Evolutionary conservation across 306 rosid species (phyloP).

Genomic region (Heteromeles arbutifolia): DNA sequence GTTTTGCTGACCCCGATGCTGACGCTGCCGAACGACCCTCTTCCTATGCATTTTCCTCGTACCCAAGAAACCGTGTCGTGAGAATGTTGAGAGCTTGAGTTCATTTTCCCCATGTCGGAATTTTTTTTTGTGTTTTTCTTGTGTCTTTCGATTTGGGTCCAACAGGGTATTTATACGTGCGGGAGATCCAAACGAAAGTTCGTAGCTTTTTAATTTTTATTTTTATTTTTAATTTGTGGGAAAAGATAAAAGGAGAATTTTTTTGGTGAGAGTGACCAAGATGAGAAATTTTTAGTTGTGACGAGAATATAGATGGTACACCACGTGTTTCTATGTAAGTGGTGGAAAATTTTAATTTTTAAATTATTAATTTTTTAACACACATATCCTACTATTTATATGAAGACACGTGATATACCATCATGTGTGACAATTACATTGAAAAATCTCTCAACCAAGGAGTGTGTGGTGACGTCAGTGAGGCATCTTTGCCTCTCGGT

Average conservation of each 20-base stretch:
- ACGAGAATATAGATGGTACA: too few relatives aligned
- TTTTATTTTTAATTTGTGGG: not conserved
- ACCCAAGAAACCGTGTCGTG: conserved; percentile 51
- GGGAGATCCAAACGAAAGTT: not conserved
- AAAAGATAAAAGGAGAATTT: not conserved
- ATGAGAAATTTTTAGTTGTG: too few relatives aligned
- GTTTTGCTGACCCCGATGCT: conserved; percentile 38
- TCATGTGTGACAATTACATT: too few relatives aligned
- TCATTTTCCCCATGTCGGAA: not conserved
- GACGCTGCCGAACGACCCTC: conserved; percentile 69
- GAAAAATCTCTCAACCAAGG: too few relatives aligned
- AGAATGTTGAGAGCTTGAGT: not conserved
- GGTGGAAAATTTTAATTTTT: too few relatives aligned
- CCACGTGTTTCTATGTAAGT: too few relatives aligned
- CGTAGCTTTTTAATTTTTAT: not conserved
- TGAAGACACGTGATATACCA: too few relatives aligned
- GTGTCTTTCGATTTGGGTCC: conserved; percentile 6
- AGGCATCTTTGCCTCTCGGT: conserved; percentile 9
- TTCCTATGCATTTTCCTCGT: conserved; percentile 61
- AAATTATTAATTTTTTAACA: too few relatives aligned
- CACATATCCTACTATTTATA: too few relatives aligned
- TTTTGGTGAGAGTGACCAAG: conserved; percentile 16
- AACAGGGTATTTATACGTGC: conserved; percentile 32
- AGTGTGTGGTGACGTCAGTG: conserved; percentile 34
- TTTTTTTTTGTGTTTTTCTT: not conserved